Conservation (phyloP, 345 rosid species). For the Erodium maritimum region DNA sequence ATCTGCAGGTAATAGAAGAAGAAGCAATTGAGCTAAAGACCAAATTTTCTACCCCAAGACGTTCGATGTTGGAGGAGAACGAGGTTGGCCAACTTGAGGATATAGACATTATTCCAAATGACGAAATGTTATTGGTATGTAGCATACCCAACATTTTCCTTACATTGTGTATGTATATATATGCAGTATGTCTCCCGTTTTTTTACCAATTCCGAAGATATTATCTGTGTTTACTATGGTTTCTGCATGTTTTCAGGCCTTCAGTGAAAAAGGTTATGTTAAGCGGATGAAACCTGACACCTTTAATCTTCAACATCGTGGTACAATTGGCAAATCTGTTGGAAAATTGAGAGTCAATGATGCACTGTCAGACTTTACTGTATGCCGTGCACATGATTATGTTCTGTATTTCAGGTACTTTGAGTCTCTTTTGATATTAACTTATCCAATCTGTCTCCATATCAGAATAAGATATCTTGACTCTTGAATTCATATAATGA, state of each 20-base stretch:
- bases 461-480: background rate
- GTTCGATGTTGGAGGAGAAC: constrained; percentile 66
- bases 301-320: constrained; percentile 88
- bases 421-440: background rate
- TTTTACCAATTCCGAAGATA: background rate
- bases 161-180: background rate
- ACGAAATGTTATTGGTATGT: constrained; percentile 80
- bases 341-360: constrained; percentile 83
- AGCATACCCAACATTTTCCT: background rate
- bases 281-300: constrained; percentile 87
- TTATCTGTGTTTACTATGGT: constrained; percentile 5
- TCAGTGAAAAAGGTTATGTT: constrained; percentile 92
- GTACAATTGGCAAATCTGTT: constrained; percentile 94
- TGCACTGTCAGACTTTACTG: constrained; percentile 85
- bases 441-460: too few relatives aligned
- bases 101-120: constrained; percentile 86
- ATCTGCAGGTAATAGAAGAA: constrained; percentile 56
- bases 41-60: constrained; percentile 63
- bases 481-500: background rate
- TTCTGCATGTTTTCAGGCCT: constrained; percentile 45
- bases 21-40: constrained; percentile 79
- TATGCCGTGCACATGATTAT: constrained; percentile 88
- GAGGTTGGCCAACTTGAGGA: constrained; percentile 83
- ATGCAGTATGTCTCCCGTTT: background rate
- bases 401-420: constrained; percentile 81